phyloP scores from a whole-genome alignment of 108 stramenopile genomes.

The Tribonema minus region DNA sequence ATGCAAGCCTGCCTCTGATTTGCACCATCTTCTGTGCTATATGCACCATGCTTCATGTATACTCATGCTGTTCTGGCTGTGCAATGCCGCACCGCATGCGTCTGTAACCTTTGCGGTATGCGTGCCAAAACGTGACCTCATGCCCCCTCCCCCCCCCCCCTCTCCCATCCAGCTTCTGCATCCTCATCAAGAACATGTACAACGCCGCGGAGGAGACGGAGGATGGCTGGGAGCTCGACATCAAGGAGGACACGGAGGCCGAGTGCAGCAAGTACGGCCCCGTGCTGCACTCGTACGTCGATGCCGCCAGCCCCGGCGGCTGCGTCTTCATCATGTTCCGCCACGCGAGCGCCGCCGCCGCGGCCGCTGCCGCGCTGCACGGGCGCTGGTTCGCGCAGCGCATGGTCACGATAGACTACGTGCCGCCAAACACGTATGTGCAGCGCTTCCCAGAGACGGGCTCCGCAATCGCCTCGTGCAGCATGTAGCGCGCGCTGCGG shows the following conservation, averaged over 20 bases:
- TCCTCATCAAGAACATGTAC: conserved; percentile 88
- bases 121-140: too few relatives aligned
- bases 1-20: too few relatives aligned
- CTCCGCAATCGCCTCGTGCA: background rate
- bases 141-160: background rate
- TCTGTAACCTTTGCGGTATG: too few relatives aligned
- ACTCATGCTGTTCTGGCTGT: too few relatives aligned
- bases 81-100: too few relatives aligned
- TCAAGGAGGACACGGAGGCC: conserved; percentile 70
- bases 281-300: conserved; percentile 64
- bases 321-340: conserved; percentile 80
- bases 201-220: conserved; percentile 85
- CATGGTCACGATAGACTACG: conserved; percentile 66
- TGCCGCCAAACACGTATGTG: background rate
- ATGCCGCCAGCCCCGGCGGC: conserved; percentile 77
- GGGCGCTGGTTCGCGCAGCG: conserved; percentile 91
- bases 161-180: conserved; percentile 52
- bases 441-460: background rate
- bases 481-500: background rate
- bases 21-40: too few relatives aligned
- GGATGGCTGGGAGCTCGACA: conserved; percentile 76
- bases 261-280: conserved; percentile 82
- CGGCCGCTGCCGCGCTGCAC: conserved; percentile 69
- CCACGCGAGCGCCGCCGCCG: conserved; percentile 60
- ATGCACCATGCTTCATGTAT: too few relatives aligned